These are phyloP conservation scores for Acaromyces ingoldii DNA, from an alignment of 1,284 basidiomycete genomes.

Conservation along the genomic window DNA sequence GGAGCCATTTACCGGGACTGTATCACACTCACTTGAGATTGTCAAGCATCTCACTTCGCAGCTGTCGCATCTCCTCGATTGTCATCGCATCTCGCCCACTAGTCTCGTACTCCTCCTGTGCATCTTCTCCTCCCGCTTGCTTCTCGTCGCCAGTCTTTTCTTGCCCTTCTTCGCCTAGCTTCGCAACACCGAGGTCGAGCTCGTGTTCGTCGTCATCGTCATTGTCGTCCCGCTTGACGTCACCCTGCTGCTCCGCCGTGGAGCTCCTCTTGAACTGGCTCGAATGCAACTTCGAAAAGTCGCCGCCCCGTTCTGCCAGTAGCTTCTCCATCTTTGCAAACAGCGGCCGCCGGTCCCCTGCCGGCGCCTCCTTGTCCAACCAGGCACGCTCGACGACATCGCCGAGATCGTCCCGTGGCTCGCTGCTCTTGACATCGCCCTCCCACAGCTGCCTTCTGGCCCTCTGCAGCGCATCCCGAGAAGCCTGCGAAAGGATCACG, in stretches of 20 bases:
- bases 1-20: slow-evolving; percentile 36
- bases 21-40: slow-evolving; percentile 33
- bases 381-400: too few relatives aligned
- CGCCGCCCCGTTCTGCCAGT: slow-evolving; percentile 41
- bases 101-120: neutral
- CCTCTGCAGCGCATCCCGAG: too few relatives aligned
- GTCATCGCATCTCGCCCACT: slow-evolving; percentile 23
- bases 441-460: too few relatives aligned
- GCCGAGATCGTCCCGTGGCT: too few relatives aligned
- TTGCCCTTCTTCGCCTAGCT: neutral
- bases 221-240: neutral
- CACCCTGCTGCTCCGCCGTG: slow-evolving; percentile 1
- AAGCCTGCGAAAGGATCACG: too few relatives aligned
- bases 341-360: too few relatives aligned
- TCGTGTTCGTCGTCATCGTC: slow-evolving; percentile 4
- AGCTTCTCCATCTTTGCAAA: slow-evolving; percentile 15
- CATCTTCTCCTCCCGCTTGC: slow-evolving; percentile 5
- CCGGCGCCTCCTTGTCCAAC: too few relatives aligned
- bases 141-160: neutral
- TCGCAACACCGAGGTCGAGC: neutral
- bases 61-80: slow-evolving; percentile 27
- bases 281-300: slow-evolving; percentile 32
- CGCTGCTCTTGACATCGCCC: too few relatives aligned
- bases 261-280: too few relatives aligned
- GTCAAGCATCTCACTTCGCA: slow-evolving; percentile 25